Evolutionary conservation across 1,139 yeast species (phyloP), one percentile per base, ranked within the genome.

Genomic region (Pichia norvegensis): DNA sequence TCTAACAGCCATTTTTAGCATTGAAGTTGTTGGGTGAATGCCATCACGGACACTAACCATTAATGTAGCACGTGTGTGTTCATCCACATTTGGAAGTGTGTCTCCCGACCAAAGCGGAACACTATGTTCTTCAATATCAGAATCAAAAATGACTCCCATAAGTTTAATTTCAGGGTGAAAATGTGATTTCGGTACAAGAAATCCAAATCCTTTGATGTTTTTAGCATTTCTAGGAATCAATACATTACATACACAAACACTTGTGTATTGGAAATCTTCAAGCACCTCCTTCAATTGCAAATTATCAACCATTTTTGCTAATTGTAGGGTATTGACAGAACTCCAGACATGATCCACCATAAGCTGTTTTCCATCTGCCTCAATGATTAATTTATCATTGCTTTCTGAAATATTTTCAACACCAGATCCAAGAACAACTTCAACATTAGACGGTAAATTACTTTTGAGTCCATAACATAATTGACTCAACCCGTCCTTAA

Each of bases 121-220:
- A 31, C 46, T 38, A 19, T 43, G 35, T n/a, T 48, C 42, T 59
- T 81, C 90, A 14, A 86, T 76, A 43, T 86, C 88, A 1, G 96
- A 85, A 62, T 92, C 97, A 64, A 85, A 92, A 29, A 92, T 87
- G 1, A 87, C 87, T 2, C 98, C 98, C 38, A 92, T 68, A 19
- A 88, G 66, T 21, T 76, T 71, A 44, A 79, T 81, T 1, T 78
- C 74, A 3, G 14, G 14, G 55, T 85, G 83, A 45, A 48, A 55
- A 54, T 52, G 65, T 58, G 38, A 65, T 59, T 66, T 72, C 36
- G 98, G 98, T 3, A 87, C 85, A 46, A 92, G 72, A 56, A 85
- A 87, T 2, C 98, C 98, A 69, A 92, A 92, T 42, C 97, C 95
- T 33, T 53, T 55, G 23, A 55, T 52, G 11, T 60, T 52, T 33